A percentile compares a stretch with the other conserved stretches of the same genome.
Evolutionary conservation across 441 rosid genomes (phyloP).

Genomic region (Aleurites moluccanus): DNA sequence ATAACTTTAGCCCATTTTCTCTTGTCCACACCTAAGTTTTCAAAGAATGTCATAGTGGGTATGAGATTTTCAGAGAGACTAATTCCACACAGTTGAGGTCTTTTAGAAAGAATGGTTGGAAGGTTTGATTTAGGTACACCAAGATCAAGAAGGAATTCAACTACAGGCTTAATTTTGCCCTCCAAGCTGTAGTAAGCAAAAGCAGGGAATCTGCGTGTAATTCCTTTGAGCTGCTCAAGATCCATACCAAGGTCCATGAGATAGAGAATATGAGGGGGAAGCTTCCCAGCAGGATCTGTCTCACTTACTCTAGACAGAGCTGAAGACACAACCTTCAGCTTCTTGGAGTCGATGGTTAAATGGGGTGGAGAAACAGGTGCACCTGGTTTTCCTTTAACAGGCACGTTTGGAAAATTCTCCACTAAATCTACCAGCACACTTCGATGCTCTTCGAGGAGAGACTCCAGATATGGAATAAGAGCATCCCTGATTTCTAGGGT

Average conservation of each 20-base stretch:
- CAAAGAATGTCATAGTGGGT: constrained; percentile 43
- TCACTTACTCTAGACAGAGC: constrained; percentile 29
- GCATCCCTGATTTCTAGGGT: constrained; percentile 52
- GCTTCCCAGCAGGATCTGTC: constrained; percentile 34
- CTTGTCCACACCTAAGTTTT: constrained; percentile 46
- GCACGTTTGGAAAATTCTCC: constrained; percentile 40
- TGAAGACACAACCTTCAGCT: constrained; percentile 37
- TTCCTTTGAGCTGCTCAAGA: constrained; percentile 45
- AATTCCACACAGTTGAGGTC: constrained; percentile 50
- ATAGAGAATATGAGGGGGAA: constrained; percentile 38
- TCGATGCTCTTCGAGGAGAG: constrained; percentile 34
- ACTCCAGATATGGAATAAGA: constrained; percentile 44
- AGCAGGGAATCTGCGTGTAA: constrained; percentile 39
- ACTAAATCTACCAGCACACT: constrained; percentile 34
- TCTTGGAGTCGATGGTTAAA: constrained; percentile 24
- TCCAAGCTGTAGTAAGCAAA: constrained; percentile 50
- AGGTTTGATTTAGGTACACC: constrained; percentile 41
- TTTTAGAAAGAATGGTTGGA: constrained; percentile 35
- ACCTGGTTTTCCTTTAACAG: constrained; percentile 25
- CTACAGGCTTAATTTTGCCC: constrained; percentile 45
- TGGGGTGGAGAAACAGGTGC: constrained; percentile 20
- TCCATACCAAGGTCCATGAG: constrained; percentile 45
- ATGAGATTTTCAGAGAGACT: constrained; percentile 44
- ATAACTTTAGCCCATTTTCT: constrained; percentile 49
- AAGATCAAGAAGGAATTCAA: constrained; percentile 48